These are phyloP conservation scores for Neonectria coccinea DNA, from an alignment of 2,329 filamentous ascomycete genomes.

Conservation along the genomic window DNA sequence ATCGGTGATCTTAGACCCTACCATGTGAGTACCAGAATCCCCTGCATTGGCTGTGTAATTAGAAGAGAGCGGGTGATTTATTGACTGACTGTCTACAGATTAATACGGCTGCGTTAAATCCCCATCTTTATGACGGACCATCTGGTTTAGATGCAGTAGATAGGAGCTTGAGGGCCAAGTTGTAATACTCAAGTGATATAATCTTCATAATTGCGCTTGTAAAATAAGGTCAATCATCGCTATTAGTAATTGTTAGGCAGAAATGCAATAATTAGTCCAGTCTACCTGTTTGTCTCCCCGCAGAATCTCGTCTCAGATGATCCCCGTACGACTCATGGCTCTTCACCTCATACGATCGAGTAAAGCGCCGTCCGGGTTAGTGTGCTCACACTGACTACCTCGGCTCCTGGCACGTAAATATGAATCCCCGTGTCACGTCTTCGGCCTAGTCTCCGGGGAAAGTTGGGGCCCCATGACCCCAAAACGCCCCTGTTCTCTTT, in stretches of 20 bases:
- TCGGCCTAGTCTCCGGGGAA: slow-evolving; percentile 19
- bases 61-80: background rate
- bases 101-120: slow-evolving; percentile 9
- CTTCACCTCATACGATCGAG: background rate
- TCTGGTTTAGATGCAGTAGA: slow-evolving; percentile 2
- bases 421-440: slow-evolving; percentile 18
- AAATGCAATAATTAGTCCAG: background rate
- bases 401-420: slow-evolving; percentile 17
- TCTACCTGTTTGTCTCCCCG: background rate
- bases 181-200: background rate
- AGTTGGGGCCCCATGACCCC: background rate
- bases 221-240: background rate
- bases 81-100: slow-evolving; percentile 6
- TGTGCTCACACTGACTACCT: background rate
- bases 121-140: slow-evolving; percentile 14
- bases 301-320: too few relatives aligned
- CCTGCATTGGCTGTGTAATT: background rate
- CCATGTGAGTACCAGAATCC: slow-evolving; percentile 20
- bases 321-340: background rate
- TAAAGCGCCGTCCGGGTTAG: background rate
- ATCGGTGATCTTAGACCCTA: slow-evolving; percentile 17
- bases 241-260: too few relatives aligned
- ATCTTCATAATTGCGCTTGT: background rate
- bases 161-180: background rate
- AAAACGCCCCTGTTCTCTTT: background rate